Base-by-base conservation (phyloP, 2,329 filamentous ascomycete genomes). In the Fusarium hainanense region DNA sequence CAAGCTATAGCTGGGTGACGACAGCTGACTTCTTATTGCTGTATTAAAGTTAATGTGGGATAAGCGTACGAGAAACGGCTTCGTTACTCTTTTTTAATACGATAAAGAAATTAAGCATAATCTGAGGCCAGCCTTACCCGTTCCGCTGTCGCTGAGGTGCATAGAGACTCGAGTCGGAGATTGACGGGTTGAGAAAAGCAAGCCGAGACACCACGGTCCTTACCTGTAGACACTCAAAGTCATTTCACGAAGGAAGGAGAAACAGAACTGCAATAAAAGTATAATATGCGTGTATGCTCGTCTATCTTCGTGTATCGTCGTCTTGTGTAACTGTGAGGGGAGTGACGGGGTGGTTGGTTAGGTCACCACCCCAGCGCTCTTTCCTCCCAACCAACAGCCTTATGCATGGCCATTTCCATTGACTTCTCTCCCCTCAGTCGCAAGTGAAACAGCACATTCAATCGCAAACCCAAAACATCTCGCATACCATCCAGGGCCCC, bases 401-500 rank as follows among this genome's bases (percentile, higher is more conserved):
- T 23, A 43, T 23, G 41, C 41, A 43, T 43, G 41, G 41, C 20
- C 20, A 23, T 43, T 23, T 43, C 41, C 20, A 21, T 11, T 16
- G 5, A 43, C 20, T n/a, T 14, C 27, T 58, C 27, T 44, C 23
- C 30, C 28, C n/a, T 44, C 23, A 10, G n/a, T 32, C 14, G 43
- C 43, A 20, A 58, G 5, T 14, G 69, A 72, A 14, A 46, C 51
- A 13, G 71, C 70, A 32, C 68, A 73, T 20, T 73, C 70, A 9
- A 68, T 16, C 1, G 70, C 71, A 48, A 73, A 73, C 1, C 70
- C 71, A 30, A 73, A 73, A 28, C 63, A 51, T 6, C 71, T 57
- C 4, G 68, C 68, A 28, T 73, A 73, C 68, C 68, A 73, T 2
- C 70, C 70, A 1, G 55, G 28, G 5, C 57, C 44, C 70, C 70